Evolutionary conservation across 2,329 filamentous ascomycete genomes (phyloP), one percentile per base, ranked within the genome.

Genomic region (Aplosporella prunicola): DNA sequence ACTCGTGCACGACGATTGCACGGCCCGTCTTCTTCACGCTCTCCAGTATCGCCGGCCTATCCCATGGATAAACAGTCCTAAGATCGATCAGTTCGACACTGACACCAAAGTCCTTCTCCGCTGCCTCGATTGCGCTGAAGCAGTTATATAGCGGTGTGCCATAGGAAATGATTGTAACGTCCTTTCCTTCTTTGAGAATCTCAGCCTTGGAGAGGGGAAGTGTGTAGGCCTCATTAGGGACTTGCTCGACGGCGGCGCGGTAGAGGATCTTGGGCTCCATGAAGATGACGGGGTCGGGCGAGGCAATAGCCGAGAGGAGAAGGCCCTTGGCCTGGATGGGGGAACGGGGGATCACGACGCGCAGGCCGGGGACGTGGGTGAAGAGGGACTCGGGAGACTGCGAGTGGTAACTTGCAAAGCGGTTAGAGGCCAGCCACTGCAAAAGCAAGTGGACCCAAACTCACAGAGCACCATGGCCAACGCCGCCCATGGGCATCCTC

Each of bases 231-330:
- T 77, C 80, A 1, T 78, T 74, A 0, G 88, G 88, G 1, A 95
- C 88, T 57, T 94, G 84, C 60, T 95, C 88, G 18, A 93, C 84
- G 0, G 88, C 84, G 0, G 88, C 87, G 14, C 88, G 80, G 59
- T 95, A 95, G 9, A 95, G 67, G 31, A 91, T 83, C 64, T 95
- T 95, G 29, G 88, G 88, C 57, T 95, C 88, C 79, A 95, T 79
- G 61, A 95, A 93, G 36, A 95, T 68, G 44, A 89, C 85, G 0
- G 88, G 88, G 57, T 95, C 88, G 44, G 86, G 84, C 51, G 71
- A 77, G 64, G 66, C 76, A 35, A 76, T 76, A 36, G 93, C 86
- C 3, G 82, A 72, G 3, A 93, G 68, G 34, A 94, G 66, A 3
- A 95, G 68, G 2, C 88, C 88, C 60, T 95, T 95, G 5, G 88